These are phyloP conservation scores for Dictyostelium intermedium DNA, from an alignment of 78 protist genomes.

Conservation along the genomic window DNA sequence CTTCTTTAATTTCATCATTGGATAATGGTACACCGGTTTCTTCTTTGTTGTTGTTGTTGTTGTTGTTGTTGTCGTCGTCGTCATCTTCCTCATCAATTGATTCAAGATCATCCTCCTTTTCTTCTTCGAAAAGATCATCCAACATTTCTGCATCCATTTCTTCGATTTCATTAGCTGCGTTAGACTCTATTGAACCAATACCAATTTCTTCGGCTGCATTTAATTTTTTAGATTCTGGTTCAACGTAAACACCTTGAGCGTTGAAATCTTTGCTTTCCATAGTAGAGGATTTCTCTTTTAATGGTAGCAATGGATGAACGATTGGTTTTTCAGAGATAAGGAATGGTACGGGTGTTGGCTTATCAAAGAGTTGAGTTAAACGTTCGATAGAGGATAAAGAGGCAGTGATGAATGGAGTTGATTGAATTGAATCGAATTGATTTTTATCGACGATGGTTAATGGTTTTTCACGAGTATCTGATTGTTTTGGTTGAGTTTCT, in stretches of 20 bases:
- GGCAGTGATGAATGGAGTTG: slow-evolving; percentile 14
- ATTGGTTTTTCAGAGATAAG: background rate
- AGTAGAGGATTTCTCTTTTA: background rate
- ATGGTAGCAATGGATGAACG: background rate
- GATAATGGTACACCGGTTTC: background rate
- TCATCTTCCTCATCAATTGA: too few relatives aligned
- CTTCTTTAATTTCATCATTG: background rate
- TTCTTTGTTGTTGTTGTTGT: too few relatives aligned
- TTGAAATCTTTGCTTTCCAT: too few relatives aligned
- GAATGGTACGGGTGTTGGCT: background rate
- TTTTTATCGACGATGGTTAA: slow-evolving; percentile 14
- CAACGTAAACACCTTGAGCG: background rate
- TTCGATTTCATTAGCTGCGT: background rate
- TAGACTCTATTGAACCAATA: background rate
- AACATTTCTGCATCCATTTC: background rate
- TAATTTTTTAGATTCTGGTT: background rate
- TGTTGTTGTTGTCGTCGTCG: too few relatives aligned
- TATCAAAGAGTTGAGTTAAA: background rate
- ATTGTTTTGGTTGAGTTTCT: background rate
- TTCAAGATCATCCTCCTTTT: too few relatives aligned
- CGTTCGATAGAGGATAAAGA: background rate
- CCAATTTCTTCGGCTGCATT: background rate
- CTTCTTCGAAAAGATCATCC: background rate
- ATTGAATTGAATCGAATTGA: slow-evolving; percentile 27
- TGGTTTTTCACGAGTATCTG: slow-evolving; percentile 16